Base-by-base conservation (phyloP, 192 early-diverging fungal species). In the Coemansia sp. region DNA sequence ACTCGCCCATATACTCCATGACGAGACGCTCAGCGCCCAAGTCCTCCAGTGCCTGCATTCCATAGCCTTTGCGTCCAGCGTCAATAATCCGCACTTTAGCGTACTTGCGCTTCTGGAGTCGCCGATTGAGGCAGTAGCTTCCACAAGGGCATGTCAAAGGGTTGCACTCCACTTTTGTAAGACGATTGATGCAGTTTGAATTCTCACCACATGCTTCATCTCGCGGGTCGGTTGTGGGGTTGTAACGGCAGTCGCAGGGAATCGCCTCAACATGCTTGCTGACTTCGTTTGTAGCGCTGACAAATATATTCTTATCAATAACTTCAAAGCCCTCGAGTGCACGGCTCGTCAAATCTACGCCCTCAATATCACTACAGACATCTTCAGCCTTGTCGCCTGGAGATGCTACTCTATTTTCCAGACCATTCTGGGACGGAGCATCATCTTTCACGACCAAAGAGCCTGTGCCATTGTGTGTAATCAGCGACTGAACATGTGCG, bases 1-100 rank as follows among this genome's bases (percentile, higher is more conserved):
- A 91, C 74, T 99, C 98, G 37, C 98, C 98, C 66, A 94, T 89
- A 77, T 99, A 99, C 74, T 99, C 98, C 82, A 98, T 95, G 48
- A 99, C 90, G 82, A 99, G 98, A 13, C 85, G 72, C 52, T 90
- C 91, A n/a, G 92, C 92, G 66, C 75, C 76, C 16, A 77, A 62
- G 41, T 82, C 94, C 76, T 86, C 74, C 62, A 85, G 84, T 26
- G 95, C 91, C 62, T 90, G 86, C 52, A 99, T 76, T n/a, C 98
- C 98, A 71, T 87, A 95, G 2, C 98, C 98, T 71, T 99, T 99
- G 68, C 91, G 90, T 8, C 90, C 94, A 6, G 96, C 93, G 55
- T 89, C 79, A 62, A 99, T 90, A 10, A 99, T 87, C 74, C 95
- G 89, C 21, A 98, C 89, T 3, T 85, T 76, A 0, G 95, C 93